Evolutionary conservation across 225 moss, liverwort and hornwort species (phyloP), one percentile per base, ranked within the genome.

Genomic region (Pseudoscleropodium purum): DNA sequence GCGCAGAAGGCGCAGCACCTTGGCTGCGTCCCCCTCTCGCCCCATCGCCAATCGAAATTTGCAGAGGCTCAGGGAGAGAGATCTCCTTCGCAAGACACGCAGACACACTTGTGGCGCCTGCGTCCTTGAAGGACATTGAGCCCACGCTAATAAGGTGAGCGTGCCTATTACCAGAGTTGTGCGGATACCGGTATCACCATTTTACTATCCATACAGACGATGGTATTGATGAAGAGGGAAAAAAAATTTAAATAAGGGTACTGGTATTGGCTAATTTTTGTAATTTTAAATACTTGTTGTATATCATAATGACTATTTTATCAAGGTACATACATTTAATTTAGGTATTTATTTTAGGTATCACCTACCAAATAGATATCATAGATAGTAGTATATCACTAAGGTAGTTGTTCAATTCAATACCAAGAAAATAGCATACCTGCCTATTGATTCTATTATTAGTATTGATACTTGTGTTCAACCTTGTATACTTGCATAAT

Each of bases 271-370:
- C 7, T 47, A 30, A 18, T 29, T 30, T 18, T 6, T 18, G 1
- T 6, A 31, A 74, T 31, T 75, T 45, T 31, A 31, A 11, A 31
- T 6, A 19, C 11, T 31, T 33, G 18, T 31, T 7, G 2, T 30
- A 45, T 30, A 47, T 75, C 6, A 7, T 30, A 75, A 10, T 75
- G 6, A 18, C 18, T 47, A 47, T 18, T 47, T 75, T 30, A 30
- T 6, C 3, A 30, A 12, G 6, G 2, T 75, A 11, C 1, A 18
- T 47, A 10, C 4, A 1, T 18, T 69, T 23, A n/a, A n/a, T 2
- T 23, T 23, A 69, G 7, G 2, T n/a, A 39, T 39, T 39, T 39
- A 39, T 24, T 10, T 8, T 39, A 14, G 25, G 24, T 29, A 17
- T 17, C 17, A 15, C 0, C 4, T 70, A 6, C 4, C 4, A 24